A percentile compares a stretch with the other conserved stretches of the same genome.
Conservation (phyloP, 768 basidiomycete genomes). For the Dendrothele bispora region DNA sequence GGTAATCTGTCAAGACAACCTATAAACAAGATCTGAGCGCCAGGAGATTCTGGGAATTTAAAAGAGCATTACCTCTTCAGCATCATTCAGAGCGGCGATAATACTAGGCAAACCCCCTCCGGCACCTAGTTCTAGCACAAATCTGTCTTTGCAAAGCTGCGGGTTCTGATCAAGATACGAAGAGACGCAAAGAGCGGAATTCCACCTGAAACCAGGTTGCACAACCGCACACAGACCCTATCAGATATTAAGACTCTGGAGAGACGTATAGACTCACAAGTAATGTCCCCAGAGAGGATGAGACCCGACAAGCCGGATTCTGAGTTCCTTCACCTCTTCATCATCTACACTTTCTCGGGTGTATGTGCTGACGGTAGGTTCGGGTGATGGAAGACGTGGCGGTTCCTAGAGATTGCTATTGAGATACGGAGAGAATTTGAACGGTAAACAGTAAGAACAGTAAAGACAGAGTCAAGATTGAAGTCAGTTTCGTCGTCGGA, state of each 20-base stretch:
- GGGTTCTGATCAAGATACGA: slow-evolving; percentile 59
- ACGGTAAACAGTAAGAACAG: slow-evolving; percentile 22
- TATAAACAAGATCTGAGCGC: slow-evolving; percentile 23
- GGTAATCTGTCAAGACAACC: slow-evolving; percentile 93
- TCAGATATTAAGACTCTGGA: too few species aligned
- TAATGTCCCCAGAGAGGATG: slow-evolving; percentile 85
- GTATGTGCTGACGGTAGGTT: slow-evolving; percentile 55
- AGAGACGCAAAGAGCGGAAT: slow-evolving; percentile 73
- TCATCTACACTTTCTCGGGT: slow-evolving; percentile 29
- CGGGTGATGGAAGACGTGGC: slow-evolving; percentile 65
- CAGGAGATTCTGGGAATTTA: not conserved
- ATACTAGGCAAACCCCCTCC: slow-evolving; percentile 90
- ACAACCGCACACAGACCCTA: not conserved
- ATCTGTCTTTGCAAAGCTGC: slow-evolving; percentile 41
- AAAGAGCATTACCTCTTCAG: slow-evolving; percentile 51
- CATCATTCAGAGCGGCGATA: slow-evolving; percentile 69
- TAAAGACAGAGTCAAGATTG: slow-evolving; percentile 47
- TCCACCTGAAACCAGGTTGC: slow-evolving; percentile 59
- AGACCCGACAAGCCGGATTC: slow-evolving; percentile 71
- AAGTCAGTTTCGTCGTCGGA: slow-evolving; percentile 31
- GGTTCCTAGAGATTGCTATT: slow-evolving; percentile 49
- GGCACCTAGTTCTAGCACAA: slow-evolving; percentile 88
- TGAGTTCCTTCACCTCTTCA: slow-evolving; percentile 42
- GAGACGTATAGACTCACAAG: slow-evolving; percentile 44
- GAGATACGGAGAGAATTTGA: slow-evolving; percentile 24